phyloP scores from a whole-genome alignment of 2,329 filamentous ascomycete genomes.

The Trichoderma koningiopsis region DNA sequence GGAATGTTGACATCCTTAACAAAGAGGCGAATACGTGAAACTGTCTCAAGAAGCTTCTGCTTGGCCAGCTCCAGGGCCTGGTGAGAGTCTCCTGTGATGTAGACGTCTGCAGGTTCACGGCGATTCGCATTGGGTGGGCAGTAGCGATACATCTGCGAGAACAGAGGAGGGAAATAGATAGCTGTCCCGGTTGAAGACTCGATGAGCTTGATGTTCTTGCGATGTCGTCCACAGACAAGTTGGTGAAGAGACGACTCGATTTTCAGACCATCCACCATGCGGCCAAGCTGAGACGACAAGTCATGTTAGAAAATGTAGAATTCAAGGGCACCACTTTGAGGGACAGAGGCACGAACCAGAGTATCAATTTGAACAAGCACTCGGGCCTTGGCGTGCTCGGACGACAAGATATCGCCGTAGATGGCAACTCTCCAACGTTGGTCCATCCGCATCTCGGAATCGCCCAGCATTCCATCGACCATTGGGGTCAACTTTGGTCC shows the following conservation, averaged over 20 bases:
- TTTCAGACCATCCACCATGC: constrained; percentile 75
- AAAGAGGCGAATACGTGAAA: constrained; percentile 76
- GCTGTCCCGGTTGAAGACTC: constrained; percentile 94
- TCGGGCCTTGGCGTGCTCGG: constrained; percentile 95
- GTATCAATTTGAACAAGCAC: constrained; percentile 97
- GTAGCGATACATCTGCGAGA: constrained; percentile 89
- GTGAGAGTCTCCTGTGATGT: constrained; percentile 87
- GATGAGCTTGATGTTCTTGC: constrained; percentile 97
- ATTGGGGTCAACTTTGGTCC: constrained; percentile 85
- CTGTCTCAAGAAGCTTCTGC: constrained; percentile 84
- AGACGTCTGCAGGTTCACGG: constrained; percentile 85
- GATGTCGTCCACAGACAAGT: constrained; percentile 86
- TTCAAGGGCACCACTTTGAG: background rate
- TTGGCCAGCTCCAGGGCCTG: constrained; percentile 88
- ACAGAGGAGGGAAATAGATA: constrained; percentile 96
- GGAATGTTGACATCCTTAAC: constrained; percentile 92
- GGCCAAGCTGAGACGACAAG: constrained; percentile 58
- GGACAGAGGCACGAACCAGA: constrained; percentile 58
- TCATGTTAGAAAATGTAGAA: constrained; percentile 27
- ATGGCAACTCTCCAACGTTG: constrained; percentile 91
- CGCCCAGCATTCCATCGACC: constrained; percentile 72
- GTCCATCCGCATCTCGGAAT: constrained; percentile 81
- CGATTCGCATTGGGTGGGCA: constrained; percentile 78
- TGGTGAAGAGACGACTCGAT: constrained; percentile 88
- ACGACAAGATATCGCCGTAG: constrained; percentile 91